phyloP scores from a whole-genome alignment of 2,329 filamentous ascomycete genomes.

The Fusarium camptoceras region DNA sequence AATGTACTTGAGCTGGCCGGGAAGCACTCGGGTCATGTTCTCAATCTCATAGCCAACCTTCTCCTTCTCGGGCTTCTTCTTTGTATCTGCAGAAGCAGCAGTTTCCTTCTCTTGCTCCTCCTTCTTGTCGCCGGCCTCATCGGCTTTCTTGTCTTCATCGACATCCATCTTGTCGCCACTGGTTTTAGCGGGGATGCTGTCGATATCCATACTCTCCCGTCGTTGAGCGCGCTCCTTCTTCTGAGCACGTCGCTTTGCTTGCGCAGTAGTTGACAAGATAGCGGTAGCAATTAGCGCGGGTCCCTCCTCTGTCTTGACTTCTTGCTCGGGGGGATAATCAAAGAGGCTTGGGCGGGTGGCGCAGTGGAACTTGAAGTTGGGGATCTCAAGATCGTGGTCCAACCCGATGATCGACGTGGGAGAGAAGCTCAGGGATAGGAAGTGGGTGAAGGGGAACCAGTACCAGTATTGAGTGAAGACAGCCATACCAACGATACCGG shows the following conservation, averaged over 20 bases:
- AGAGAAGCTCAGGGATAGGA: constrained; percentile 95
- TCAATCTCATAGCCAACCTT: constrained; percentile 96
- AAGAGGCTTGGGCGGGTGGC: constrained; percentile 95
- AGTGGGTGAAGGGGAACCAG: constrained; percentile 99
- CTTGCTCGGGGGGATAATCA: constrained; percentile 96
- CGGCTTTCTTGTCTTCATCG: constrained; percentile 71
- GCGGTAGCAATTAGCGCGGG: constrained; percentile 95
- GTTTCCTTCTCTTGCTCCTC: constrained; percentile 70
- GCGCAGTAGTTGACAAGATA: constrained; percentile 94
- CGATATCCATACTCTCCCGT: constrained; percentile 95
- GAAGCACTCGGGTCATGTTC: constrained; percentile 96
- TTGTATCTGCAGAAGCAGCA: constrained; percentile 66
- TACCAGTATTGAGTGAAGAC: constrained; percentile 99
- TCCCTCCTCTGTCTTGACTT: constrained; percentile 93
- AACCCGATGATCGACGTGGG: constrained; percentile 96
- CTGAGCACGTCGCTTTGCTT: constrained; percentile 93
- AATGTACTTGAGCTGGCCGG: constrained; percentile 93
- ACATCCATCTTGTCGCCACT: constrained; percentile 89
- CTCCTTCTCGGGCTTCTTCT: constrained; percentile 95
- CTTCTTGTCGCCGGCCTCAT: constrained; percentile 70
- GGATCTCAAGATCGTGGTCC: constrained; percentile 92
- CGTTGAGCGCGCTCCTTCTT: constrained; percentile 92
- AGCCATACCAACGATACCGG: constrained; percentile 96
- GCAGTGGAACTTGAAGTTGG: constrained; percentile 95
- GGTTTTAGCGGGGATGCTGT: constrained; percentile 72